These are phyloP conservation scores for Trichopus zeylanicus DNA, from an alignment of 116 monocot genomes.

Conservation along the genomic window DNA sequence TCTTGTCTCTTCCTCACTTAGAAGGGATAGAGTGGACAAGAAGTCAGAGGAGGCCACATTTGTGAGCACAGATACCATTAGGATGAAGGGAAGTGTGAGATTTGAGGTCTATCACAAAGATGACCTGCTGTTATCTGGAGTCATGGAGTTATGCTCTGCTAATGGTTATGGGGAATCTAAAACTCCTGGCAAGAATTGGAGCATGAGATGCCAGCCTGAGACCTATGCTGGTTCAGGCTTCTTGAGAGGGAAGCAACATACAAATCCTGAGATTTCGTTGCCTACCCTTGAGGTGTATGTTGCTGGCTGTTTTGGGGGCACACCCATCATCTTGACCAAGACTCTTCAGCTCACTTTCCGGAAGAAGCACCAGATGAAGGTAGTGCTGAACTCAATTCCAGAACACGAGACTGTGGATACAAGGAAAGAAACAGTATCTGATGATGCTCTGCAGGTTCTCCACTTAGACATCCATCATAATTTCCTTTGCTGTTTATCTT, in stretches of 20 bases:
- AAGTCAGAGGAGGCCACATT: slow-evolving; percentile 63
- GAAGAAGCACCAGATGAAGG: slow-evolving; percentile 20
- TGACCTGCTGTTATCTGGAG: slow-evolving; percentile 49
- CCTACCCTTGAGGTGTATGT: slow-evolving; percentile 68
- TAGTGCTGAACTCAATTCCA: slow-evolving; percentile 27
- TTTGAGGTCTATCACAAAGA: slow-evolving; percentile 57
- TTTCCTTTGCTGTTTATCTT: background rate
- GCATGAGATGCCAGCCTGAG: slow-evolving; percentile 34
- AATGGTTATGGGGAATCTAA: slow-evolving; percentile 26
- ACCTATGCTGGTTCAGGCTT: slow-evolving; percentile 16
- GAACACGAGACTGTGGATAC: slow-evolving; percentile 21
- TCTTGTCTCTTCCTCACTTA: slow-evolving; percentile 38
- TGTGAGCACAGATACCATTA: slow-evolving; percentile 58
- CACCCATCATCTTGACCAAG: slow-evolving; percentile 56
- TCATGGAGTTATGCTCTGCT: slow-evolving; percentile 31
- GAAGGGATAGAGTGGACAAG: slow-evolving; percentile 57
- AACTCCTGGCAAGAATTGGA: slow-evolving; percentile 35
- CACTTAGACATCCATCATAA: background rate
- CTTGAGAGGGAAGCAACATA: slow-evolving; percentile 29
- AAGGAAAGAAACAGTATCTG: slow-evolving; percentile 13
- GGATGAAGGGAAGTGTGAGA: slow-evolving; percentile 58
- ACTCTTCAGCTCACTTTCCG: slow-evolving; percentile 34
- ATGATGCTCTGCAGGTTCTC: slow-evolving; percentile 23
- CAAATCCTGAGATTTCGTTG: slow-evolving; percentile 12
- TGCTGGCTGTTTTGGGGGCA: slow-evolving; percentile 51